Conservation (phyloP, 805 yeast species). For the Zygosaccharomyces siamensis region DNA sequence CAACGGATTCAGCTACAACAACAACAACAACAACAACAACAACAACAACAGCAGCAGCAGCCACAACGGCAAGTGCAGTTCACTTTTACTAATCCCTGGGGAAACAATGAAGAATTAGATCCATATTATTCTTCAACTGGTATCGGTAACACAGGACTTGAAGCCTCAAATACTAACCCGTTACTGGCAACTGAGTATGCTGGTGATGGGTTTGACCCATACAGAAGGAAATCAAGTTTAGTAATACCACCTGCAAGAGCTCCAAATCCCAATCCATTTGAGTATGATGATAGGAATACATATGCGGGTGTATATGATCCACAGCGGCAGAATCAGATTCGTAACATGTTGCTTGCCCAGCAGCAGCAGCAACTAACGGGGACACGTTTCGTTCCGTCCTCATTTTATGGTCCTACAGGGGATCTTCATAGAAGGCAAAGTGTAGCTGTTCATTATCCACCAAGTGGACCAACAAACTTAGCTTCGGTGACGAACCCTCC, state of each 20-base stretch:
- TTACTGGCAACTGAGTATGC: constrained; percentile 5
- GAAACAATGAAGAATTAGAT: constrained; percentile 11
- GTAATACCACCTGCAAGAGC: constrained; percentile 43
- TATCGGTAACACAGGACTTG: not conserved
- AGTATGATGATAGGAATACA: constrained; percentile 27
- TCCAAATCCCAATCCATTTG: constrained; percentile 39
- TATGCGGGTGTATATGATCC: constrained; percentile 11
- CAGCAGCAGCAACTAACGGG: constrained; percentile 15
- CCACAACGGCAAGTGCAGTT: constrained; percentile 12
- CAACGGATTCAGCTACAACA: constrained; percentile 2
- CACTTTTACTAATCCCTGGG: constrained; percentile 27
- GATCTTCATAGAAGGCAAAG: constrained; percentile 17
- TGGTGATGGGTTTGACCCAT: constrained; percentile 11
- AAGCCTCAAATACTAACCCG: constrained; percentile 1
- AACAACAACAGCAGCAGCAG: constrained; percentile 9
- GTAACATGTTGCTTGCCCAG: constrained; percentile 10
- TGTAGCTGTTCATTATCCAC: constrained; percentile 15
- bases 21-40: constrained; percentile 1
- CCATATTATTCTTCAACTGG: constrained; percentile 1
- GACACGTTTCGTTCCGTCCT: constrained; percentile 21
- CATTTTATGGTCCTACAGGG: constrained; percentile 8
- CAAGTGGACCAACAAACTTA: not conserved
- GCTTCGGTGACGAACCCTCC: constrained; percentile 4
- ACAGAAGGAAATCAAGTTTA: constrained; percentile 33
- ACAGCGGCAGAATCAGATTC: constrained; percentile 10